Conservation (phyloP, 306 rosid species). For the Gastrolobium villosum region DNA sequence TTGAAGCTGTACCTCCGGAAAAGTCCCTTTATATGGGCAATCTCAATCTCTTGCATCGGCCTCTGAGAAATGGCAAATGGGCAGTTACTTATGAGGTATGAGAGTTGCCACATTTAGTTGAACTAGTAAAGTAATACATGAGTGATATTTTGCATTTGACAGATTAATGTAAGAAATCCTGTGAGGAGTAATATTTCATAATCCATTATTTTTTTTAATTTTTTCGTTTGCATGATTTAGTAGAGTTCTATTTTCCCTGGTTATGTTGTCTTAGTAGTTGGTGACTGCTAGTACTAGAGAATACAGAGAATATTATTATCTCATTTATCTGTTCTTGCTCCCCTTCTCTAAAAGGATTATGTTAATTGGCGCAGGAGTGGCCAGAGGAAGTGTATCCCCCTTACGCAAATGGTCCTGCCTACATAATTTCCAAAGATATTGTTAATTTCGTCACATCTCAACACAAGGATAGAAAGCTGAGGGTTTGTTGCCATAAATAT, state of each 20-base stretch:
- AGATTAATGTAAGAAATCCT: background rate
- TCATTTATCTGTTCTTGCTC: too few relatives aligned
- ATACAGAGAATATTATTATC: constrained; percentile 3
- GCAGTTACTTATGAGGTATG: constrained; percentile 93
- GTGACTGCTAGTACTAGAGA: background rate
- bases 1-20: constrained; percentile 63
- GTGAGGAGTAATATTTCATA: background rate
- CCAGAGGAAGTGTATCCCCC: constrained; percentile 95
- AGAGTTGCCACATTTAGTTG: constrained; percentile 37
- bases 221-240: background rate
- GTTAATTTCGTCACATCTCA: constrained; percentile 73
- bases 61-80: constrained; percentile 95
- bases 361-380: constrained; percentile 80
- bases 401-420: constrained; percentile 96
- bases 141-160: background rate
- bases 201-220: background rate
- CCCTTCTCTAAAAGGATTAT: constrained; percentile 42
- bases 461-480: constrained; percentile 64
- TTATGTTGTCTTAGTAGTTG: background rate
- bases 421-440: constrained; percentile 82
- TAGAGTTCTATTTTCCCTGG: constrained; percentile 11
- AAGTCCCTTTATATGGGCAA: constrained; percentile 96
- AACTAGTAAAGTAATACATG: constrained; percentile 31
- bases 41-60: constrained; percentile 98
- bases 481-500: constrained; percentile 69